Percentiles rank a stretch among this genome's conserved stretches.
Conservation (phyloP, 441 rosid genomes). For the Populus hybrid region DNA sequence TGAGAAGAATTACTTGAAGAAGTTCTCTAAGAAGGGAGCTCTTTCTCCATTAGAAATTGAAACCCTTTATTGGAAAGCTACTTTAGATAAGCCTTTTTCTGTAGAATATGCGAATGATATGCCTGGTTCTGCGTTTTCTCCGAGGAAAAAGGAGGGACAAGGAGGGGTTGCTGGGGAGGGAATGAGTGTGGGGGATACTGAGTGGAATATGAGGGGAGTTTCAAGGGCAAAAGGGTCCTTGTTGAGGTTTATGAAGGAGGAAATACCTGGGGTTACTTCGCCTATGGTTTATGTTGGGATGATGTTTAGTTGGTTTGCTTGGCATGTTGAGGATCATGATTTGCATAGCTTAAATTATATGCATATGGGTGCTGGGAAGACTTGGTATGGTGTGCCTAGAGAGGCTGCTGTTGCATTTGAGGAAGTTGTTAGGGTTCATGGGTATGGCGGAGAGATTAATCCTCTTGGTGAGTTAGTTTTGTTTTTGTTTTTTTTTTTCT, state of each 20-base stretch:
- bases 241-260: constrained; percentile 97
- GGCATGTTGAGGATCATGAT: constrained; percentile 99
- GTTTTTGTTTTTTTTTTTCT: not conserved
- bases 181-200: constrained; percentile 77
- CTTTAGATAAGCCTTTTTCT: constrained; percentile 84
- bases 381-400: constrained; percentile 97
- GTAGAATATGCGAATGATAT: constrained; percentile 98
- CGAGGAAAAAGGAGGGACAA: constrained; percentile 36
- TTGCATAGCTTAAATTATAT: constrained; percentile 96
- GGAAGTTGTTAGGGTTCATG: constrained; percentile 94
- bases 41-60: constrained; percentile 82
- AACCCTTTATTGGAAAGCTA: constrained; percentile 95
- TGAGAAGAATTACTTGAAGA: constrained; percentile 67
- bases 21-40: constrained; percentile 49
- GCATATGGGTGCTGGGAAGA: constrained; percentile 96
- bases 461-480: constrained; percentile 73
- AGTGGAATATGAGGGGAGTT: constrained; percentile 96
- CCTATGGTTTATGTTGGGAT: constrained; percentile 97
- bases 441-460: constrained; percentile 92
- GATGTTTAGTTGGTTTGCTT: constrained; percentile 99
- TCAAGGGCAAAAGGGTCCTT: constrained; percentile 91
- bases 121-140: constrained; percentile 95
- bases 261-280: constrained; percentile 97
- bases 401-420: constrained; percentile 93
- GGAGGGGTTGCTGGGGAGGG: constrained; percentile 44